Conservation (phyloP, 106 monocot species). For the Xerophyta viscosa region DNA sequence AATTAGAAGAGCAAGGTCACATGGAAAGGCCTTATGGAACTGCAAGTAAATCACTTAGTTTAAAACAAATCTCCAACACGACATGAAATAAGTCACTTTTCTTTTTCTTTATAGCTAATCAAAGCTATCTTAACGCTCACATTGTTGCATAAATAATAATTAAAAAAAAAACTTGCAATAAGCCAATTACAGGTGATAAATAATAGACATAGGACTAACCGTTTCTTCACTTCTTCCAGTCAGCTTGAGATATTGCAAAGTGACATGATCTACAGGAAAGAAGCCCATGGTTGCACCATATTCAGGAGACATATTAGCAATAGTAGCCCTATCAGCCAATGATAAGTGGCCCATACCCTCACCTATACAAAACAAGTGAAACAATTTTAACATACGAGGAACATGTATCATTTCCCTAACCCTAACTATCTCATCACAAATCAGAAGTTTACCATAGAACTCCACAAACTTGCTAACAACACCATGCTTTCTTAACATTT, state of each 20-base stretch:
- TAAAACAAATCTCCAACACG: no score
- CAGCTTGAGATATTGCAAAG: slow-evolving; percentile 71
- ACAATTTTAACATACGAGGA: no score
- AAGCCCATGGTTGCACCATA: slow-evolving; percentile 99
- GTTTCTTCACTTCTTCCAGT: slow-evolving; percentile 96
- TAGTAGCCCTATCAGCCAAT: slow-evolving; percentile 87
- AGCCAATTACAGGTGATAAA: neutral
- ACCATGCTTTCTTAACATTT: slow-evolving; percentile 87
- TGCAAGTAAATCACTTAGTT: no score
- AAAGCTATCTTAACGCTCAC: no score
- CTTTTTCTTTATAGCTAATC: no score
- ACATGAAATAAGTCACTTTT: no score
- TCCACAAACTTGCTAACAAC: slow-evolving; percentile 98
- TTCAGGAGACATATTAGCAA: slow-evolving; percentile 96
- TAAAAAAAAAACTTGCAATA: no score
- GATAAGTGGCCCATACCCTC: slow-evolving; percentile 72
- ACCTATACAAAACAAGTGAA: slow-evolving; percentile 26
- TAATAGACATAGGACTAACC: slow-evolving; percentile 21
- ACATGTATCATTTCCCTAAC: no score
- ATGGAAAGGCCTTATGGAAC: no score
- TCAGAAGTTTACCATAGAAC: slow-evolving; percentile 55
- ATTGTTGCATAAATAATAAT: no score
- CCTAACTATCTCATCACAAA: no score
- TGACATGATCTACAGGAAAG: slow-evolving; percentile 93
- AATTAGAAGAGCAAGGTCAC: neutral